Percentiles rank a stretch among this genome's conserved stretches.
Evolutionary conservation across 2,329 filamentous ascomycete species (phyloP).

Genomic region (Gaeumannomyces tritici): DNA sequence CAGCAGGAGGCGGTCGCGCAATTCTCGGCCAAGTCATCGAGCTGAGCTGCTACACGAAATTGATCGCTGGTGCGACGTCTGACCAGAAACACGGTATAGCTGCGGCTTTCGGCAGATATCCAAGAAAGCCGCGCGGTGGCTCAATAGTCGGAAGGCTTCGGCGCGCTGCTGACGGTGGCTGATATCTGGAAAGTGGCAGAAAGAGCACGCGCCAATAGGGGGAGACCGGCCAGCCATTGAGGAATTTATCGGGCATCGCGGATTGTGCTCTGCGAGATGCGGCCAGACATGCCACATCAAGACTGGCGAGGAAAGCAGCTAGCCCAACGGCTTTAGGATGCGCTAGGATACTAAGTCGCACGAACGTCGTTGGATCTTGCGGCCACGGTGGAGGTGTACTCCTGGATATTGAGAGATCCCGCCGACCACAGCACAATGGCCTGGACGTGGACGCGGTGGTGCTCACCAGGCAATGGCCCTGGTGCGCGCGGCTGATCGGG

Average conservation of each 20-base stretch:
- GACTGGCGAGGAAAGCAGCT: neutral
- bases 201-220: neutral
- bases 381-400: slow-evolving; percentile 45
- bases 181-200: neutral
- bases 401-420: slow-evolving; percentile 58
- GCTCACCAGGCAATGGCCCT: slow-evolving; percentile 9
- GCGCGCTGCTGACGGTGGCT: neutral
- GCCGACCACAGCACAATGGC: slow-evolving; percentile 71
- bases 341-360: neutral
- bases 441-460: slow-evolving; percentile 44
- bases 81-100: too few relatives aligned
- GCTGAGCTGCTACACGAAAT: neutral
- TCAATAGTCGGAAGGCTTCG: neutral
- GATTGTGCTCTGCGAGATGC: neutral
- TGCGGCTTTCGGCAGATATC: too few relatives aligned
- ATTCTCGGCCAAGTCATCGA: neutral
- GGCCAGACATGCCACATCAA: neutral
- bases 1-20: neutral
- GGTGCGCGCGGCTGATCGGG: too few relatives aligned
- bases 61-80: neutral
- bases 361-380: too few relatives aligned
- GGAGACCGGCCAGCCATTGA: neutral
- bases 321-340: neutral
- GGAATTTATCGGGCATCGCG: neutral
- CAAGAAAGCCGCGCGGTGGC: too few relatives aligned